Evolutionary conservation across 768 basidiomycete species (phyloP).

Genomic region (Termitomyces sp.): DNA sequence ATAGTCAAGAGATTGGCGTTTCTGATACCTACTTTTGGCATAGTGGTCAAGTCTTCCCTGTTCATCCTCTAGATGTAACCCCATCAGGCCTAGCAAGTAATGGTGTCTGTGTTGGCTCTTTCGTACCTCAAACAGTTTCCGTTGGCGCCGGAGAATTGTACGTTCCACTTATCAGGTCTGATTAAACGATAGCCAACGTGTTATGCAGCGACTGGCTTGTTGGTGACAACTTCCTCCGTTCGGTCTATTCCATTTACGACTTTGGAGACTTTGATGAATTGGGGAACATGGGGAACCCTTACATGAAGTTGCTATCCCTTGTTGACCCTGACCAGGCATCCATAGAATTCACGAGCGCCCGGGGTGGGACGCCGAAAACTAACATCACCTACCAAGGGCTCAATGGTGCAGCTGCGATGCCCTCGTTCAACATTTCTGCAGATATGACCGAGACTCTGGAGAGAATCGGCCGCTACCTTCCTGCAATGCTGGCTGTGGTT

Average conservation of each 20-base stretch:
- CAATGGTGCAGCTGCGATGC: constrained; percentile 35
- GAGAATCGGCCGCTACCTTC: constrained; percentile 62
- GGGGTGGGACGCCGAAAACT: constrained; percentile 60
- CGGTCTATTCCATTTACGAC: constrained; percentile 80
- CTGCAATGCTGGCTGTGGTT: constrained; percentile 72
- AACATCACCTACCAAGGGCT: constrained; percentile 70
- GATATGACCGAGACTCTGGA: constrained; percentile 58
- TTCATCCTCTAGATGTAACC: constrained; percentile 78
- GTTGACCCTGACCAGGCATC: constrained; percentile 70
- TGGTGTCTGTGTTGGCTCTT: constrained; percentile 64
- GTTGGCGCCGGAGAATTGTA: constrained; percentile 69
- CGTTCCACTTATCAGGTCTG: constrained; percentile 21
- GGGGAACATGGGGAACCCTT: constrained; percentile 71
- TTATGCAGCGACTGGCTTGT: constrained; percentile 70
- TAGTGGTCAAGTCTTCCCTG: constrained; percentile 70
- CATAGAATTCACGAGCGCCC: constrained; percentile 59
- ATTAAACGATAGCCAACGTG: background rate
- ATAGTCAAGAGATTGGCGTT: background rate
- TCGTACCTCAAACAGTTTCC: constrained; percentile 60
- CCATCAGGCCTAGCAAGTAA: constrained; percentile 43
- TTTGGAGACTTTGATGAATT: constrained; percentile 73
- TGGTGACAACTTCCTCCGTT: constrained; percentile 81
- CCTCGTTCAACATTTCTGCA: constrained; percentile 53
- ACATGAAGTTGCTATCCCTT: constrained; percentile 70
- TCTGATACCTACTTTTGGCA: constrained; percentile 7